Evolutionary conservation across 1,284 basidiomycete species (phyloP).

Genomic region (Pyrrhoderma noxium): DNA sequence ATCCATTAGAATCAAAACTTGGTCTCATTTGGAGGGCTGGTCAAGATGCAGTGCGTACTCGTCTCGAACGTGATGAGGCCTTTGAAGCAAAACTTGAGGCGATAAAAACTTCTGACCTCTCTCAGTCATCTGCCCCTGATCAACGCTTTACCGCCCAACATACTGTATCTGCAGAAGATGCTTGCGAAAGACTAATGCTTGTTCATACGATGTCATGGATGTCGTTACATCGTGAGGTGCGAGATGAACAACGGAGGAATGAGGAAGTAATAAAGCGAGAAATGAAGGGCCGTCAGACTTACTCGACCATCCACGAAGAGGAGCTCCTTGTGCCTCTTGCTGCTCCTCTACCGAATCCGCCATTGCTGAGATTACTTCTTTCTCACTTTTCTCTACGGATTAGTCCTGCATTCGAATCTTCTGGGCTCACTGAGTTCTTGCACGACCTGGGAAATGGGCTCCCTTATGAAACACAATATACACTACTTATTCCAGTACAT

Average conservation of each 20-base stretch:
- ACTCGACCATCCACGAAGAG: not conserved
- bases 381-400: conserved; percentile 55
- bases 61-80: conserved; percentile 73
- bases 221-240: conserved; percentile 39
- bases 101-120: conserved; percentile 39
- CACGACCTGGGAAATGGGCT: conserved; percentile 63
- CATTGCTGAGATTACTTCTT: conserved; percentile 69
- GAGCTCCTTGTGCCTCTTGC: conserved; percentile 30
- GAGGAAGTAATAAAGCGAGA: conserved; percentile 31
- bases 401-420: conserved; percentile 54
- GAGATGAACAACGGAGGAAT: conserved; percentile 28
- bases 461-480: conserved; percentile 67
- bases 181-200: conserved; percentile 63
- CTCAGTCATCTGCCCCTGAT: conserved; percentile 22
- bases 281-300: conserved; percentile 23
- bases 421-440: conserved; percentile 62
- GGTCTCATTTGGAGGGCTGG: conserved; percentile 78
- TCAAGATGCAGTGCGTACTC: conserved; percentile 64
- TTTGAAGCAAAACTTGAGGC: conserved; percentile 74
- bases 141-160: conserved; percentile 58
- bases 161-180: conserved; percentile 65
- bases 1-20: conserved; percentile 78
- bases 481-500: conserved; percentile 81
- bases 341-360: conserved; percentile 41
- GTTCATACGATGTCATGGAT: conserved; percentile 81